phyloP scores from a whole-genome alignment of 495 filamentous ascomycete genomes.

The Oleoguttula mirabilis region DNA sequence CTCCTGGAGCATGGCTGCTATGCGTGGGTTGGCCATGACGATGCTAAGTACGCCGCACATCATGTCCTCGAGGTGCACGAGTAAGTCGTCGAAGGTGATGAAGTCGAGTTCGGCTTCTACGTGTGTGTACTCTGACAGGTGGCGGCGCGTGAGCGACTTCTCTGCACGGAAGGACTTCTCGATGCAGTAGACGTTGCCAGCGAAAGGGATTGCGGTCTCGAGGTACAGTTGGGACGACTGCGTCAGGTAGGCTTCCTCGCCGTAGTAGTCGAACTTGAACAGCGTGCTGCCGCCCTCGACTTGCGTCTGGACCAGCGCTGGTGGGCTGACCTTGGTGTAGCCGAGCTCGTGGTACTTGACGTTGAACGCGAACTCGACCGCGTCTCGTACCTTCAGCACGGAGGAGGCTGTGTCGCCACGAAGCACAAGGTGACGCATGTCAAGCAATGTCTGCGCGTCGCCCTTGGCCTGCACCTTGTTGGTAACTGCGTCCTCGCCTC shows the following conservation, averaged over 20 bases:
- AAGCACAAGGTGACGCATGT: conserved; percentile 84
- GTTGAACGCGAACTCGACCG: conserved; percentile 72
- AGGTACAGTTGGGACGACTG: conserved; percentile 98
- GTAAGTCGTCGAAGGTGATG: conserved; percentile 83
- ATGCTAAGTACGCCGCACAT: conserved; percentile 79
- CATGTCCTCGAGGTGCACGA: conserved; percentile 78
- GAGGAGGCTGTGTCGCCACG: conserved; percentile 78
- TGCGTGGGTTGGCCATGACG: conserved; percentile 57
- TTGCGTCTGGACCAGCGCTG: conserved; percentile 96
- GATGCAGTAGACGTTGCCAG: conserved; percentile 94
- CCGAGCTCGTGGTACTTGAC: conserved; percentile 66
- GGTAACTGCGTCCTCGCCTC: conserved; percentile 87
- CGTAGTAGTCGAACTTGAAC: conserved; percentile 92
- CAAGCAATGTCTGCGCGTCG: conserved; percentile 67
- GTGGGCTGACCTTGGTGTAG: conserved; percentile 78
- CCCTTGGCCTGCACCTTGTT: conserved; percentile 73
- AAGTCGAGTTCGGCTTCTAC: conserved; percentile 95
- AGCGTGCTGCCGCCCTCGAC: conserved; percentile 93
- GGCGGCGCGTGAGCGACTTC: conserved; percentile 85
- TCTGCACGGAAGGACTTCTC: conserved; percentile 98
- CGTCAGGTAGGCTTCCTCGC: conserved; percentile 83
- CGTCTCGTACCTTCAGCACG: conserved; percentile 83
- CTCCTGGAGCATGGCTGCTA: conserved; percentile 55
- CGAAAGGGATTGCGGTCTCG: conserved; percentile 79
- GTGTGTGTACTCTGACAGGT: conserved; percentile 93